These are phyloP conservation scores for Mycena vitilis DNA, from an alignment of 768 basidiomycete genomes.

Conservation along the genomic window DNA sequence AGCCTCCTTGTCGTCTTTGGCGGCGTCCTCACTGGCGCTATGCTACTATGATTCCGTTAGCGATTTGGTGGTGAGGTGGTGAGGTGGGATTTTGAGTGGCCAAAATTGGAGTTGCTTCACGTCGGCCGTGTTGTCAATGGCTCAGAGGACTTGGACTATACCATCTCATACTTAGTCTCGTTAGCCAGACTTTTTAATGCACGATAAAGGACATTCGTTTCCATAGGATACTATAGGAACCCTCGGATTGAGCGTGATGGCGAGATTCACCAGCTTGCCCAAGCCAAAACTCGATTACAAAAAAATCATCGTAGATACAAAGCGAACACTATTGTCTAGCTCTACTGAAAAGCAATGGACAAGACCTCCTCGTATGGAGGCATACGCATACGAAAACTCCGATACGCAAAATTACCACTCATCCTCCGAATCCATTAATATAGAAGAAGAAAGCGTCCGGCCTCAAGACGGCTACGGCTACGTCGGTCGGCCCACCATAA, in stretches of 20 bases:
- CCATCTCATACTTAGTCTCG: no score
- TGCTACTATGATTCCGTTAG: not conserved
- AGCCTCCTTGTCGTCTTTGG: conserved; percentile 22
- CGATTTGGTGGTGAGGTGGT: no score
- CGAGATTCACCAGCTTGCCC: no score
- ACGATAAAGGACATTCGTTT: no score
- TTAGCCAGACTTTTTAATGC: no score
- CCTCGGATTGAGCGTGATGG: no score
- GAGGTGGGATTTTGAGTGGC: no score
- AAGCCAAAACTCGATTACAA: conserved; percentile 8
- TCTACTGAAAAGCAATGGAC: conserved; percentile 15
- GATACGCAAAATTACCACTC: not conserved
- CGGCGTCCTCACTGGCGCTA: conserved; percentile 17
- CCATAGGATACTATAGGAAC: no score
- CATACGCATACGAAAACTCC: not conserved
- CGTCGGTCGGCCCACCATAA: conserved; percentile 75
- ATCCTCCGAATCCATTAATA: conserved; percentile 8
- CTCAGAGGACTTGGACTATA: no score
- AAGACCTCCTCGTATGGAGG: not conserved
- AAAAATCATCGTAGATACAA: conserved; percentile 1
- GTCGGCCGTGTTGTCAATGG: no score
- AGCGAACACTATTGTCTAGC: conserved; percentile 8
- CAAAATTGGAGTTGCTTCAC: no score
- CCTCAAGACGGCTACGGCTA: conserved; percentile 16
- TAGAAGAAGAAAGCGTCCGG: not conserved